Percentiles rank a stretch among this genome's conserved stretches.
phyloP scores from a whole-genome alignment of 129 eudicot species.

The Saposhnikovia divaricata region DNA sequence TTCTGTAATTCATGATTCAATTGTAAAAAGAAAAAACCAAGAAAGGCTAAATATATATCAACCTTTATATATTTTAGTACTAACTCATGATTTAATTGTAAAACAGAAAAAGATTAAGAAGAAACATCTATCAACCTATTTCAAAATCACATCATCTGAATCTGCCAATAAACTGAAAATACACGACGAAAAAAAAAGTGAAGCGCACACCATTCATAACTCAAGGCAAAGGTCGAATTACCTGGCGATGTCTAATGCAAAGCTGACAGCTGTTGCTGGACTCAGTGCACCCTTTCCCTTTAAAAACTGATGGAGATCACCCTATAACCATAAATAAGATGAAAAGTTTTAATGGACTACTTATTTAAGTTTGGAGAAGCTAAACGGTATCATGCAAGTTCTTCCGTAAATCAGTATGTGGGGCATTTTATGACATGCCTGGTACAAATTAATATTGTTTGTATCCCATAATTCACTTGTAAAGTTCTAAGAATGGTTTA shows the following conservation, averaged over 20 bases:
- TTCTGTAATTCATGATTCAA: neutral
- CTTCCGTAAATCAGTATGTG: neutral
- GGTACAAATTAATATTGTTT: conserved; percentile 1
- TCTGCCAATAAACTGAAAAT: neutral
- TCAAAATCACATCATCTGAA: neutral
- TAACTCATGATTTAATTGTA: neutral
- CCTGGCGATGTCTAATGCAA: conserved; percentile 97
- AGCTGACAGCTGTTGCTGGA: conserved; percentile 80
- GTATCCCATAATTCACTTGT: neutral
- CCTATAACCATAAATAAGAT: conserved; percentile 35
- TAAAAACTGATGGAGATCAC: conserved; percentile 90
- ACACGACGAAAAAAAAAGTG: neutral
- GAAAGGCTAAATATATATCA: neutral
- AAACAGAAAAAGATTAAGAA: neutral
- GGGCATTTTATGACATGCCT: neutral
- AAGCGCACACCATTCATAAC: neutral
- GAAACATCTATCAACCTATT: neutral
- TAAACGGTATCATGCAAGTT: neutral
- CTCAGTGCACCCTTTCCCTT: conserved; percentile 85
- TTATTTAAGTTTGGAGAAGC: neutral
- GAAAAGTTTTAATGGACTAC: neutral
- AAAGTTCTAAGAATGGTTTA: neutral
- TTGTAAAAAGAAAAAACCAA: neutral
- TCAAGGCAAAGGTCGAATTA: conserved; percentile 16
- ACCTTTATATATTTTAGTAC: conserved; percentile 14